Evolutionary conservation across 495 filamentous ascomycete species (phyloP).

Genomic region (Aspergillus diversus): DNA sequence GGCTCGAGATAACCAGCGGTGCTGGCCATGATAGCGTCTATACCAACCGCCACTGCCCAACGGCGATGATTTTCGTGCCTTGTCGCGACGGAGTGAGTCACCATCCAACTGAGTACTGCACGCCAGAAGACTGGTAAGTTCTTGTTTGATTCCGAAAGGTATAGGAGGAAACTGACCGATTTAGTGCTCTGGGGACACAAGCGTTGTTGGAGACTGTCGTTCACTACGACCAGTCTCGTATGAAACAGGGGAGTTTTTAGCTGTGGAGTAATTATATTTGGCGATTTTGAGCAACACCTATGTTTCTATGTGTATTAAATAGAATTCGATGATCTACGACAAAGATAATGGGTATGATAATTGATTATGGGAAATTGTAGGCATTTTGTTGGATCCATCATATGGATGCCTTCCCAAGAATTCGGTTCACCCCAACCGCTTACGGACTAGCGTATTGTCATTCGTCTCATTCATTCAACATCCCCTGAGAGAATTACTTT

Average conservation of each 20-base stretch:
- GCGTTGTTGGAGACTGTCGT: neutral
- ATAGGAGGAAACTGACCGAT: neutral
- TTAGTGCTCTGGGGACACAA: neutral
- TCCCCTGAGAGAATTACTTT: no score
- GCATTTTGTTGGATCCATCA: no score
- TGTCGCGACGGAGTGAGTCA: conserved; percentile 64
- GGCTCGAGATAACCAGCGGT: conserved; percentile 52
- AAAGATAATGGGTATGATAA: no score
- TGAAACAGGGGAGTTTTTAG: neutral
- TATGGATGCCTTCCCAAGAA: no score
- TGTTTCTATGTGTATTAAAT: no score
- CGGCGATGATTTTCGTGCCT: conserved; percentile 68
- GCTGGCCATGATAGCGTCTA: conserved; percentile 66
- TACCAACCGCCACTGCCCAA: conserved; percentile 57
- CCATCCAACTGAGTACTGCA: conserved; percentile 62
- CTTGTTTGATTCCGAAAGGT: neutral
- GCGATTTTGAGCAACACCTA: no score
- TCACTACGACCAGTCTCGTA: neutral
- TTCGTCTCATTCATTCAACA: no score
- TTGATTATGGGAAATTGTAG: no score
- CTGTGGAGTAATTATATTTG: neutral
- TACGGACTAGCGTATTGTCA: no score
- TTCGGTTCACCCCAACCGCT: no score
- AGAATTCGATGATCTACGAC: no score
- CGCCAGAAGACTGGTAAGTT: conserved; percentile 57